Conservation (phyloP, 495 filamentous ascomycete genomes). For the Peziza echinospora region DNA sequence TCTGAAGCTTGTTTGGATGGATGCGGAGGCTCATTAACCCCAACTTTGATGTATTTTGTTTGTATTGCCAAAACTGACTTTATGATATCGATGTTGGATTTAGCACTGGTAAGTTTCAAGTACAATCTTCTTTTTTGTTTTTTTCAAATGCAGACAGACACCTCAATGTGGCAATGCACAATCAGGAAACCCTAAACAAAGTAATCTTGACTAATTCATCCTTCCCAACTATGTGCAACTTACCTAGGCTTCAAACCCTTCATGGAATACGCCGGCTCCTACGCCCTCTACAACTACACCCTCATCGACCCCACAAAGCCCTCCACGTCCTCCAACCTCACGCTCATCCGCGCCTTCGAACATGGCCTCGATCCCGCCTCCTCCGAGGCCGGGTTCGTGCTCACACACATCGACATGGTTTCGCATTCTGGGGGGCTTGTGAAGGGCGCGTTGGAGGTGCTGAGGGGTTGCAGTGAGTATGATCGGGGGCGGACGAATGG, state of each 20-base stretch:
- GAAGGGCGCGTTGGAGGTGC: conserved; percentile 38
- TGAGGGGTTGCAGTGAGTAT: conserved; percentile 33
- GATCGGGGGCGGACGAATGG: conserved; percentile 37
- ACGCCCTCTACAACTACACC: conserved; percentile 76
- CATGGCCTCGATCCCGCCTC: conserved; percentile 60
- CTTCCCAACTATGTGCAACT: too few species aligned
- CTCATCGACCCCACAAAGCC: conserved; percentile 42
- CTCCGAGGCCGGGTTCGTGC: conserved; percentile 82
- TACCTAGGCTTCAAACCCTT: conserved; percentile 66
- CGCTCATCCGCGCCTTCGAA: conserved; percentile 73
- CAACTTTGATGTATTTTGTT: too few species aligned
- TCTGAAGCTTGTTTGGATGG: too few species aligned
- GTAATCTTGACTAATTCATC: too few species aligned
- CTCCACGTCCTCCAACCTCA: conserved; percentile 54
- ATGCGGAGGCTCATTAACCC: too few species aligned
- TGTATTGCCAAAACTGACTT: too few species aligned
- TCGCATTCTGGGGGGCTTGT: conserved; percentile 52
- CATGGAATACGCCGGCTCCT: conserved; percentile 87
- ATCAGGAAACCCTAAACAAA: too few species aligned
- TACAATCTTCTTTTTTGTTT: too few species aligned
- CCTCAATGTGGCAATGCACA: too few species aligned
- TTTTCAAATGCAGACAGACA: too few species aligned
- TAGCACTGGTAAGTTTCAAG: too few species aligned
- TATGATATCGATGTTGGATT: too few species aligned
- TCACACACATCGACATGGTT: conserved; percentile 70